Evolutionary conservation across 2,329 filamentous ascomycete genomes (phyloP).

Genomic region (Alternaria ventricosa): DNA sequence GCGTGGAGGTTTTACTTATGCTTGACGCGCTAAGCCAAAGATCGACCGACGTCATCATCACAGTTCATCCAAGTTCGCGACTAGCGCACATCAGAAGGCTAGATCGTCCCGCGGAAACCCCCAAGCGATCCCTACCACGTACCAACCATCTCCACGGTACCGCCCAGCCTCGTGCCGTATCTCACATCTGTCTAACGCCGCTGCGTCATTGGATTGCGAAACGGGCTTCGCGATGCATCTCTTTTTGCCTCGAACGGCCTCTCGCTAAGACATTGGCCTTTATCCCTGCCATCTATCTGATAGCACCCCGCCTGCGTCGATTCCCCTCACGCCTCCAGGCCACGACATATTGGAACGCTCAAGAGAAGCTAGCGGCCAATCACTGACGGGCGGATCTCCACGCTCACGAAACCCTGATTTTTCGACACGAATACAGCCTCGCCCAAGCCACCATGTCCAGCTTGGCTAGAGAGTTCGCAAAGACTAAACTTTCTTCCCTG

Average conservation of each 20-base stretch:
- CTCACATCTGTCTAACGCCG: neutral
- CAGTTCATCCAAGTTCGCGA: slow-evolving; percentile 2
- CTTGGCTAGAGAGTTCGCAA: slow-evolving; percentile 79
- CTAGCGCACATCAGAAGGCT: slow-evolving; percentile 18
- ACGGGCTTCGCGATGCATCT: slow-evolving; percentile 3
- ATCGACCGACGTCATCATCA: slow-evolving; percentile 27
- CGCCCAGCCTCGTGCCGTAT: neutral
- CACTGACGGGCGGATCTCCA: slow-evolving; percentile 8
- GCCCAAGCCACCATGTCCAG: slow-evolving; percentile 69
- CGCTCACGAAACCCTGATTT: slow-evolving; percentile 6
- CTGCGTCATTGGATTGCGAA: slow-evolving; percentile 2
- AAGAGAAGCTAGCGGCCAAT: slow-evolving; percentile 11
- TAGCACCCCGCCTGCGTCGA: slow-evolving; percentile 6
- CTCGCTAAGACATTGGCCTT: slow-evolving; percentile 13
- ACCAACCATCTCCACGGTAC: slow-evolving; percentile 9
- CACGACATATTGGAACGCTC: slow-evolving; percentile 10
- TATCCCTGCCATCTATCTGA: slow-evolving; percentile 20
- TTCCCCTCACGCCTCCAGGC: slow-evolving; percentile 10
- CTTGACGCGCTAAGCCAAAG: slow-evolving; percentile 19
- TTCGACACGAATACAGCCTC: slow-evolving; percentile 7
- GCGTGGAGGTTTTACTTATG: slow-evolving; percentile 21
- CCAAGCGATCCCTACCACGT: neutral
- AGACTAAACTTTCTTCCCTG: slow-evolving; percentile 70
- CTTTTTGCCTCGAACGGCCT: neutral
- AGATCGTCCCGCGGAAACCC: slow-evolving; percentile 10